Conservation (phyloP, 2,329 filamentous ascomycete species). For the Alternaria alternata region DNA sequence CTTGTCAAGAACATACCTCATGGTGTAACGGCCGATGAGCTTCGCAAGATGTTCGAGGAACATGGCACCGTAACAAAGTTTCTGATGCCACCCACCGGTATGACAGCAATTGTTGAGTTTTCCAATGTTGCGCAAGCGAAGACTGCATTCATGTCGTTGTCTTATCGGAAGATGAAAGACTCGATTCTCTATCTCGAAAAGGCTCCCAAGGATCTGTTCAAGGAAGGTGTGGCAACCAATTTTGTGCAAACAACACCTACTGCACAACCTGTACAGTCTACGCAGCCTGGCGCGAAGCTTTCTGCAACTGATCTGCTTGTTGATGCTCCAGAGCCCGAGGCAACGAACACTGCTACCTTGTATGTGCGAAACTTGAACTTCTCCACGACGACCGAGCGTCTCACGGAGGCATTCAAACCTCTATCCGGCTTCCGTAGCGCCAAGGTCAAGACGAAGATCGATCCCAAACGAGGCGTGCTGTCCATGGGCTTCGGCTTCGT, state of each 20-base stretch:
- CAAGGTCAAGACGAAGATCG: constrained; percentile 89
- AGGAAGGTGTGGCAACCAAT: constrained; percentile 41
- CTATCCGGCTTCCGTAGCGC: constrained; percentile 90
- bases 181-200: constrained; percentile 94
- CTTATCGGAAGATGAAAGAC: constrained; percentile 90
- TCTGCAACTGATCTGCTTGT: constrained; percentile 75
- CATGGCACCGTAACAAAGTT: constrained; percentile 83
- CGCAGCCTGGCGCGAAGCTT: constrained; percentile 59
- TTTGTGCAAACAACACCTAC: constrained; percentile 43
- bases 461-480: constrained; percentile 88
- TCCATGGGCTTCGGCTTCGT: constrained; percentile 97
- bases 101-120: constrained; percentile 93
- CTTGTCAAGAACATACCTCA: constrained; percentile 95
- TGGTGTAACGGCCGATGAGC: constrained; percentile 79
- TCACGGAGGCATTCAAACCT: constrained; percentile 79
- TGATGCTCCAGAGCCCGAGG: constrained; percentile 61
- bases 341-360: constrained; percentile 76
- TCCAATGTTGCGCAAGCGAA: constrained; percentile 79
- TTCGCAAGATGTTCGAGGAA: constrained; percentile 83
- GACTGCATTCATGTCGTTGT: constrained; percentile 81
- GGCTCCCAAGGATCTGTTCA: constrained; percentile 84
- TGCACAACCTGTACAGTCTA: constrained; percentile 16
- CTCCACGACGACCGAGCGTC: constrained; percentile 76
- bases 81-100: constrained; percentile 90
- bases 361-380: constrained; percentile 97